Percentiles rank a stretch among this genome's conserved stretches.
These are phyloP conservation scores for Marchantia polymorpha DNA, from an alignment of 225 moss, liverwort and hornwort genomes.

Conservation along the genomic window DNA sequence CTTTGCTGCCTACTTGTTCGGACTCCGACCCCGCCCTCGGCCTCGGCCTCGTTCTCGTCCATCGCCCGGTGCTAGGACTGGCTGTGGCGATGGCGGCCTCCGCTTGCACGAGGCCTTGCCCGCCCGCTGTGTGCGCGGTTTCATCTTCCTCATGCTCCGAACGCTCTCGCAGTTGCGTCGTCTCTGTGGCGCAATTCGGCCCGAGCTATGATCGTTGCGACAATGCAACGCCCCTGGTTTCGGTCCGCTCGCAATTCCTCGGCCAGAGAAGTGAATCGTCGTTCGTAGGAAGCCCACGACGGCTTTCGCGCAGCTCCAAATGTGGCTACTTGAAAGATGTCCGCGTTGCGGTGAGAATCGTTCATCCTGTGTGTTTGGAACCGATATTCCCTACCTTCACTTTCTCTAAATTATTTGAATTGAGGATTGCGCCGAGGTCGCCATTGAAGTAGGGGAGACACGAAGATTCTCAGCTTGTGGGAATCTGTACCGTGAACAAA, in stretches of 20 bases:
- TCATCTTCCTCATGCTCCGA: neutral
- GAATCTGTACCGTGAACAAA: neutral
- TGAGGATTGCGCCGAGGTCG: neutral
- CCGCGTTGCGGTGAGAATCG: slow-evolving; percentile 5
- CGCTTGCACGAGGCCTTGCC: slow-evolving; percentile 7
- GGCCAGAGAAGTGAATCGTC: neutral
- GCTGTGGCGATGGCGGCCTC: slow-evolving; percentile 19
- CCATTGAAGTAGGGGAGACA: neutral
- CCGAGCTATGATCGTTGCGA: neutral
- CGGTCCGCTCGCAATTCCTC: slow-evolving; percentile 3
- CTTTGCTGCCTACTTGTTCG: neutral
- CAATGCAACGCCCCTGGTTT: neutral
- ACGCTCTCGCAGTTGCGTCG: neutral
- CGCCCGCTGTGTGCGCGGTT: neutral
- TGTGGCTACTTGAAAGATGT: neutral
- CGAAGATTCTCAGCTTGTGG: neutral
- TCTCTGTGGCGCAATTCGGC: neutral
- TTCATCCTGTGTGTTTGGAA: neutral
- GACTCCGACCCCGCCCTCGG: neutral
- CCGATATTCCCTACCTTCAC: neutral
- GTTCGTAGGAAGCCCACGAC: slow-evolving; percentile 1
- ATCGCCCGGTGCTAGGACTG: neutral
- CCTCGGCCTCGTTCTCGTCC: too few relatives aligned
- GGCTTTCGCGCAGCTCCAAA: neutral
- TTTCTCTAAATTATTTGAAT: neutral